Evolutionary conservation across 495 filamentous ascomycete genomes (phyloP).

Genomic region (Hapsidospora chrysogenum): DNA sequence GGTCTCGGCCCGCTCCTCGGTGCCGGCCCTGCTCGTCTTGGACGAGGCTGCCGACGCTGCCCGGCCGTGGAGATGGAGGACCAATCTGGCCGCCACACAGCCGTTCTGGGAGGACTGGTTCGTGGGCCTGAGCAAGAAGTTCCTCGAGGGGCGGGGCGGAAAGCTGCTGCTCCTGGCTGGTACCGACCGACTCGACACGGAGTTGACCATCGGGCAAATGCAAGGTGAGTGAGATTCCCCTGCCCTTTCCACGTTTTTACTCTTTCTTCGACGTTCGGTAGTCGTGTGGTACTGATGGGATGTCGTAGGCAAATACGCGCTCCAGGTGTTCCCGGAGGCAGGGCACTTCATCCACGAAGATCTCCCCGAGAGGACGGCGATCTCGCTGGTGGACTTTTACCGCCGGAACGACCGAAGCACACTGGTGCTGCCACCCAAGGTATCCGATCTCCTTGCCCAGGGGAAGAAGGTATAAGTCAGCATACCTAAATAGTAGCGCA

Average conservation of each 20-base stretch:
- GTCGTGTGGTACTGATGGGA: not conserved
- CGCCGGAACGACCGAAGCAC: constrained; percentile 73
- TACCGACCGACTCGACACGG: constrained; percentile 85
- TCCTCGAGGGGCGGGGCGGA: constrained; percentile 66
- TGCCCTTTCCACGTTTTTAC: not conserved
- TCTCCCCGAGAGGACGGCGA: constrained; percentile 72
- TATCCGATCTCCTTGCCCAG: constrained; percentile 37
- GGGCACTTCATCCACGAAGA: constrained; percentile 97
- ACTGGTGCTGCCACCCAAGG: constrained; percentile 81
- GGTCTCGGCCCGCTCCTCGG: constrained; percentile 64
- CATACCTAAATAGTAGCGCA: no score
- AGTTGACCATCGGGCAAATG: constrained; percentile 95
- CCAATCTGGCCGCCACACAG: constrained; percentile 67
- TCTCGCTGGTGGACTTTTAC: constrained; percentile 75
- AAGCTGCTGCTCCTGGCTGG: constrained; percentile 86
- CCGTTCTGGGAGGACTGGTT: constrained; percentile 96
- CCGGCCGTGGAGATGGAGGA: constrained; percentile 67
- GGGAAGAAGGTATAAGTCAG: constrained; percentile 38
- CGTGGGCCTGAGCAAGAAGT: constrained; percentile 69
- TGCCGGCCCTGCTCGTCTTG: constrained; percentile 62
- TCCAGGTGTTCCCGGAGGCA: constrained; percentile 87
- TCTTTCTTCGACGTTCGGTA: not conserved
- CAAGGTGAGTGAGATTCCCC: constrained; percentile 41
- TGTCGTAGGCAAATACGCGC: constrained; percentile 70
- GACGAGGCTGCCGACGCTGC: constrained; percentile 12